Evolutionary conservation across 768 basidiomycete species (phyloP).

Genomic region (Tricholoma terreum): DNA sequence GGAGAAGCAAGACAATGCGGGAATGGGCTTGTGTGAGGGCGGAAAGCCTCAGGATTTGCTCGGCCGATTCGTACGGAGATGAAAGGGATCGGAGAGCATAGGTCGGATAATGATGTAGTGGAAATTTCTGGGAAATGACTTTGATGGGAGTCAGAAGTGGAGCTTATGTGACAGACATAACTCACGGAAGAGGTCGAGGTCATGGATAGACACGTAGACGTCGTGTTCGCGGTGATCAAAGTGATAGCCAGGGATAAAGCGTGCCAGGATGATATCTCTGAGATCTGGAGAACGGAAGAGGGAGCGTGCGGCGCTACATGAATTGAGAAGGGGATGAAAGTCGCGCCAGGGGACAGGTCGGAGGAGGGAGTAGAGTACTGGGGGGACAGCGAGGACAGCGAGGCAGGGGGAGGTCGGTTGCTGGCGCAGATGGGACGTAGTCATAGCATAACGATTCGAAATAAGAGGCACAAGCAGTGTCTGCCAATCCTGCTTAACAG

Average conservation of each 20-base stretch:
- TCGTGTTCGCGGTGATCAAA: conserved; percentile 39
- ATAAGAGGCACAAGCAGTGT: too few species aligned
- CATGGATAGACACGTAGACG: conserved; percentile 52
- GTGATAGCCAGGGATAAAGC: conserved; percentile 59
- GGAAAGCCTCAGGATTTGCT: conserved; percentile 36
- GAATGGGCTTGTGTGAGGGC: conserved; percentile 63
- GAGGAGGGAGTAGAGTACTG: conserved; percentile 26
- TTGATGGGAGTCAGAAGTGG: conserved; percentile 9
- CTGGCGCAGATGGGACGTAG: not conserved
- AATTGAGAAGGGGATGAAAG: conserved; percentile 35
- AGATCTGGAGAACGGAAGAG: conserved; percentile 28
- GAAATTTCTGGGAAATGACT: conserved; percentile 66
- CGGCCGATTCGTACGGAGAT: conserved; percentile 32
- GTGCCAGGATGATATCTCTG: conserved; percentile 39
- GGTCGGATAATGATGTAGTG: conserved; percentile 69
- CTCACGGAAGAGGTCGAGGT: conserved; percentile 67
- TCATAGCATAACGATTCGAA: too few species aligned
- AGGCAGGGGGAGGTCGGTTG: not conserved
- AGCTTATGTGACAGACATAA: conserved; percentile 20
- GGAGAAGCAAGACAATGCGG: conserved; percentile 70
- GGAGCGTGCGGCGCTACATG: conserved; percentile 30
- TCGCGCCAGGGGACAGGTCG: conserved; percentile 37
- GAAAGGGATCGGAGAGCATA: conserved; percentile 58
- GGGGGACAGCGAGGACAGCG: conserved; percentile 14
- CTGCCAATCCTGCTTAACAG: not conserved